Base-by-base conservation (phyloP, 2,329 filamentous ascomycete genomes). In the Monascus ruber region DNA sequence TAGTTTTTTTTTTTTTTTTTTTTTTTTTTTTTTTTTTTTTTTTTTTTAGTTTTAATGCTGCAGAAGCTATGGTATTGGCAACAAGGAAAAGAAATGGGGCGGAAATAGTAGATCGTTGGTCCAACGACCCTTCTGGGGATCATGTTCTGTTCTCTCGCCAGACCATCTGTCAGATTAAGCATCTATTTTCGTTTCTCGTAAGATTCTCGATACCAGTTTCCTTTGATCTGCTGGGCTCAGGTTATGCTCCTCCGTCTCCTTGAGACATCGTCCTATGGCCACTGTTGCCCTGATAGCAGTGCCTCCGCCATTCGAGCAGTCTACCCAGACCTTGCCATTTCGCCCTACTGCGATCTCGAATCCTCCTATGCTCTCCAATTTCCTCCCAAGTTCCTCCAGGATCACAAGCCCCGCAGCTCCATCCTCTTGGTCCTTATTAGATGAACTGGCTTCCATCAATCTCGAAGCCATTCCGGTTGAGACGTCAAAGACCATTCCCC, bases 261-360 rank as follows among this genome's bases (percentile, higher is more conserved):
- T 73, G 35, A 98, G 68, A 33, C 85, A 84, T 49, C 77, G 77
- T 1, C 88, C 89, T 40, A 96, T 83, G 1, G 78, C 74, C 45
- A 94, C 68, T 5, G 87, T 81, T 27, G 78, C 79, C 64, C 75
- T 82, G 31, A 81, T 66, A 9, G 58, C 56, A 40, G 44, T 48
- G 26, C 63, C 59, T 45, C 71, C 82, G 26, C 82, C 83, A 41
- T 63, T 62, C 4, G 64, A 62, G 48, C 83, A 87, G 55, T 89
- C 81, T 9, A 96, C 83, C 87, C 91, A 96, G 24, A 96, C 76
- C 59, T 78, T 81, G 32, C 91, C 91, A 61, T 98, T 98, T 54
- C 86, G 77, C 11, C 91, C 91, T 6, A 94, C 84, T 0, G 89
- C 89, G 43, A 93, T 84, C 69, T 98, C 91, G 59, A 96, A 98